Evolutionary conservation across 2,329 filamentous ascomycete species (phyloP), one percentile per base, ranked within the genome.

Genomic region (Hymenoscyphus salicellus): DNA sequence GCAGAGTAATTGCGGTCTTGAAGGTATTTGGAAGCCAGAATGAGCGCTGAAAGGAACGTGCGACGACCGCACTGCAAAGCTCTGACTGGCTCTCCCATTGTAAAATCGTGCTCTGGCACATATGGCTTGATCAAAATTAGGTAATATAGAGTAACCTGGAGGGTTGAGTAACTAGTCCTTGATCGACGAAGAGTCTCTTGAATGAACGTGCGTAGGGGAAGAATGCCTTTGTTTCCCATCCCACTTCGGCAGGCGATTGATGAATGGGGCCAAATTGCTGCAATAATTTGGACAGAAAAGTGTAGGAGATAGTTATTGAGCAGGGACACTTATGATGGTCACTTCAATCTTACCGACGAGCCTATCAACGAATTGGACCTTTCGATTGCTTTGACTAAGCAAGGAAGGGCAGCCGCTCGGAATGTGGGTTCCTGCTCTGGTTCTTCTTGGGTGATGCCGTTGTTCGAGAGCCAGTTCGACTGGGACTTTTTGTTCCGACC

Each of bases 1-100:
- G 95, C 93, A 16, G 95, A 98, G 79, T 96, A 99, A 79, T 98
- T 99, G 71, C 94, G 89, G 77, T 99, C 95, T 78, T 99, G 95
- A 57, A 99, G 82, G 76, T 98, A 99, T 81, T 99, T 99, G 41
- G 95, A 98, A 1, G 95, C 95, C 63, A 99, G 83, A 70, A 99
- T 98, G 66, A 99, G 83, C 58, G 94, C 93, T 11, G 95, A 89
- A 62, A 99, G 84, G 76, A 99, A 98, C 94, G 98, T 98, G 74
- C 95, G 92, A 67, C 95, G 90, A 63, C 95, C 95, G 78, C 95
- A 98, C 78, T 97, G 93, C 74, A 99, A 86, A 49, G 93, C 92
- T 67, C 92, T 90, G 73, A 85, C 84, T 32, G 86, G 83, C 78
- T 96, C 92, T 78, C 96, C 91, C 85, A 90, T 91, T 57, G 91